These are phyloP conservation scores for Ochetophila trinervis DNA, from an alignment of 306 rosid species.

Conservation along the genomic window DNA sequence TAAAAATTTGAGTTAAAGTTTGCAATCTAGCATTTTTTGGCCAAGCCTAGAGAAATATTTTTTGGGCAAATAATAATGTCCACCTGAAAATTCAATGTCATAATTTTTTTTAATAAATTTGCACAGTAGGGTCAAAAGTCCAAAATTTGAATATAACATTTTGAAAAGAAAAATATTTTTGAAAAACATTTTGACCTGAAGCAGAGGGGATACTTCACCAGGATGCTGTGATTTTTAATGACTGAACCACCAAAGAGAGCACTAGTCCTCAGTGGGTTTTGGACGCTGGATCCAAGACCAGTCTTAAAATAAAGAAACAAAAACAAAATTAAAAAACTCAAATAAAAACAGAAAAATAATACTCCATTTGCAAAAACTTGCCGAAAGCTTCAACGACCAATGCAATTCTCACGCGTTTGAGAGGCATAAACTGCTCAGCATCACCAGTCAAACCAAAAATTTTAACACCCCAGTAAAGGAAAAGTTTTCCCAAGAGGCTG, in stretches of 20 bases:
- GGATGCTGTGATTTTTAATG: neutral
- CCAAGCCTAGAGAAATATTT: no score
- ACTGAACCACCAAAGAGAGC: conserved; percentile 12
- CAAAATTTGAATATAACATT: neutral
- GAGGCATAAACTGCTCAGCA: neutral
- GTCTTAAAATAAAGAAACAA: neutral
- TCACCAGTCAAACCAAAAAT: neutral
- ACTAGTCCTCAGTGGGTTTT: neutral
- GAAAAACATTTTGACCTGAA: neutral
- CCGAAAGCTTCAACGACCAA: neutral
- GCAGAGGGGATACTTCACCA: neutral
- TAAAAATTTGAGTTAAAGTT: no score
- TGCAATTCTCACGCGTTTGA: neutral
- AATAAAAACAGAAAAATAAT: neutral
- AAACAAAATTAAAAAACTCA: neutral
- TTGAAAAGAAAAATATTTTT: no score
- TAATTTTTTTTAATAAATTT: no score
- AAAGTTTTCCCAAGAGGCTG: neutral
- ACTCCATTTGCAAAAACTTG: no score
- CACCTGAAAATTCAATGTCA: no score
- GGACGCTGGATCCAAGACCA: no score
- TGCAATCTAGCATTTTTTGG: no score
- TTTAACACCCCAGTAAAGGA: neutral
- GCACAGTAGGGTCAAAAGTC: neutral
- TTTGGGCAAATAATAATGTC: no score